Evolutionary conservation across 2,329 filamentous ascomycete genomes (phyloP).

Genomic region (Sporothrix brasiliensis): DNA sequence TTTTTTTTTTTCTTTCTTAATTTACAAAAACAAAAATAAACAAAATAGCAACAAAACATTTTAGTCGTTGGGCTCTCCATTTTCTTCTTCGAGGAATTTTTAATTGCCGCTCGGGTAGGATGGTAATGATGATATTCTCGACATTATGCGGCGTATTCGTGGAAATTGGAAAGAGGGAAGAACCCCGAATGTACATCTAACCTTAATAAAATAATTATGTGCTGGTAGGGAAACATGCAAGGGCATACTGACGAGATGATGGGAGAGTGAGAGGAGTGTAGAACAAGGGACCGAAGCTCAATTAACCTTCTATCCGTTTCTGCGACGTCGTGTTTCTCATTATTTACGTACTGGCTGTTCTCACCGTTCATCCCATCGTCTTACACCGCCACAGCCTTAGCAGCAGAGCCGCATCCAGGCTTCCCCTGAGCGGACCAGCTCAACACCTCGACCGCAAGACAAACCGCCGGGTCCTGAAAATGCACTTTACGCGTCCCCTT

Average conservation of each 20-base stretch:
- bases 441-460: not conserved
- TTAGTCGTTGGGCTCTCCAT: too few species aligned
- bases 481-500: not conserved
- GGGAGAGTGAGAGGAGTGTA: not conserved
- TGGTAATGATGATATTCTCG: too few species aligned
- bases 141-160: too few species aligned
- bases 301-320: not conserved
- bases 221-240: not conserved
- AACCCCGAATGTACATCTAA: not conserved
- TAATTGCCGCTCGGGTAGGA: too few species aligned
- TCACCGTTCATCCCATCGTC: slow-evolving; percentile 3
- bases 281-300: not conserved
- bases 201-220: not conserved
- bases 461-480: not conserved
- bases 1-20: too few species aligned
- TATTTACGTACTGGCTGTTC: not conserved
- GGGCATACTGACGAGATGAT: too few species aligned
- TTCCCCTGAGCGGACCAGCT: not conserved
- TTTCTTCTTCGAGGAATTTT: too few species aligned
- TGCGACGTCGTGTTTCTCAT: not conserved
- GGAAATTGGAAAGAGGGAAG: too few species aligned
- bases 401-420: not conserved
- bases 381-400: not conserved
- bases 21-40: not conserved
- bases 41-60: too few species aligned